These are phyloP conservation scores for Manihot esculenta DNA, from an alignment of 441 rosid species.

Conservation along the genomic window DNA sequence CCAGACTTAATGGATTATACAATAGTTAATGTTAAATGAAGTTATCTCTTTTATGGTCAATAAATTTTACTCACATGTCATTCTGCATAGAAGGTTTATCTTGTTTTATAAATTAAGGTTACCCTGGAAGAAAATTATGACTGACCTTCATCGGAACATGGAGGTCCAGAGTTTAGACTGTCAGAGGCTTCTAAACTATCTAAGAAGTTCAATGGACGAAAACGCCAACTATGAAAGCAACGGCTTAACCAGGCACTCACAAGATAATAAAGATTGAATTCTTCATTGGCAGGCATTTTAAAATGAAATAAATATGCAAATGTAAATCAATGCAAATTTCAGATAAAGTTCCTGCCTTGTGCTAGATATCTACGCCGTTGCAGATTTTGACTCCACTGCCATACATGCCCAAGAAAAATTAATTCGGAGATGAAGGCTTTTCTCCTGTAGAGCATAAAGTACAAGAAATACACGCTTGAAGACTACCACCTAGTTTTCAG, in stretches of 20 bases:
- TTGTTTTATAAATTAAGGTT: no score
- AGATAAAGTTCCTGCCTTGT: conserved; percentile 3
- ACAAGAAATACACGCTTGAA: conserved; percentile 12
- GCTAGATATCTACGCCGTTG: conserved; percentile 13
- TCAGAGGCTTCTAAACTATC: background rate
- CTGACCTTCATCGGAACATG: no score
- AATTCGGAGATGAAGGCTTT: background rate
- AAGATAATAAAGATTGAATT: background rate
- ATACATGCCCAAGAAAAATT: background rate
- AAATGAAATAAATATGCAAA: background rate
- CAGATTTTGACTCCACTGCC: background rate
- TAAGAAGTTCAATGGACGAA: background rate
- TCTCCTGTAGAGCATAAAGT: background rate
- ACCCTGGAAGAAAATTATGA: no score
- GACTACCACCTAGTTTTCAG: conserved; percentile 27
- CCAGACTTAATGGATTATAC: no score
- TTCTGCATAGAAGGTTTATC: no score
- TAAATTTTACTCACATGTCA: no score
- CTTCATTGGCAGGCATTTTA: background rate
- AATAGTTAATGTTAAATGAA: no score
- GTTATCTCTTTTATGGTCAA: no score
- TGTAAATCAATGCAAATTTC: conserved; percentile 5
- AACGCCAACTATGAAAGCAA: background rate
- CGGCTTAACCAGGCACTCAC: background rate
- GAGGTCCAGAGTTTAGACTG: background rate